Evolutionary conservation across 1,284 basidiomycete genomes (phyloP), one percentile per base, ranked within the genome.

Genomic region (Stereum hirsutum): DNA sequence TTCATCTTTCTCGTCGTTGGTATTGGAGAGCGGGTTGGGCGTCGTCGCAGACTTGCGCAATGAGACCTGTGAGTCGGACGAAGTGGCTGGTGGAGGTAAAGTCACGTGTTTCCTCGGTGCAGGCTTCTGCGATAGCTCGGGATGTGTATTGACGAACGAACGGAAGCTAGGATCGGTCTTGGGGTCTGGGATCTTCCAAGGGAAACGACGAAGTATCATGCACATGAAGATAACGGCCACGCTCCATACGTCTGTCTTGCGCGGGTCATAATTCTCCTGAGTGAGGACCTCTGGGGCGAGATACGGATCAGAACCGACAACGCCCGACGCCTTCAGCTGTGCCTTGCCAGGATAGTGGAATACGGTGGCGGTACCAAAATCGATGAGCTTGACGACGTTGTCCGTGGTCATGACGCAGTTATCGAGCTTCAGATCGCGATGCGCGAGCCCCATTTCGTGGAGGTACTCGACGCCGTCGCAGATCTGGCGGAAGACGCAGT

Each of bases 161-260:
- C 84, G 77, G 72, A 91, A 99, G 58, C 83, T 89, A 42, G 89
- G 78, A 58, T 99, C 96, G 25, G 81, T 81, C 74, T 96, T 96
- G 56, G 82, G 74, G 62, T 99, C 95, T 19, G 95, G 94, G 46
- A 98, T 86, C 66, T 94, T 98, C 96, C 96, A 99, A 2, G 96
- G 96, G 73, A 99, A 99, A 40, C 96, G 78, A 41, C 95, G 77
- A 36, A 99, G 75, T 48, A 96, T 74, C 96, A 99, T 99, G 71
- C 96, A 99, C 69, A 99, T 81, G 72, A 99, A 98, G 56, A 99
- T 99, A 65, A 99, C 94, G 43, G 91, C 96, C 36, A 95, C 82
- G 52, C 89, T 91, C 96, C 96, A 99, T 12, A 99, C 94, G 58
- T 99, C 96, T 10, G 94, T 94, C 66, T 98, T 86, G 54, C 95